Base-by-base conservation (phyloP, 2,329 filamentous ascomycete species). In the Immersiporthe knoxdaviesiana region DNA sequence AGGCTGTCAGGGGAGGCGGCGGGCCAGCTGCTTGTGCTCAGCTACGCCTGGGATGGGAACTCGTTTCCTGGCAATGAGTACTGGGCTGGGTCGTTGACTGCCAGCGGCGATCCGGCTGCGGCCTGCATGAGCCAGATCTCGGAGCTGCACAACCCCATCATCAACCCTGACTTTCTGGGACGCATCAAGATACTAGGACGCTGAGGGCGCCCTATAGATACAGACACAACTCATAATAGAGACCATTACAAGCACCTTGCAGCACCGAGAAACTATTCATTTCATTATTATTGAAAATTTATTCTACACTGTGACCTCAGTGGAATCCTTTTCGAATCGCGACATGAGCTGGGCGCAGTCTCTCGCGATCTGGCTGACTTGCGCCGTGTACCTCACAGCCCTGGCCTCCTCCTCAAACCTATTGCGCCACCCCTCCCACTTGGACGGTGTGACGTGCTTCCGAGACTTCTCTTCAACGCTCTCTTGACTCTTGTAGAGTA, bases 21-120 rank as follows among this genome's bases (percentile, higher is more conserved):
- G 12, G 35, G 69, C 12, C 72, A 75, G 37, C 70, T 79, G 0
- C 76, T 78, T 1, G 76, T 78, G 4, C 14, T 79, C 24, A 75
- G 73, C 50, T 79, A 78, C 32, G 76, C 77, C 0, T 79, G 77
- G 77, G 77, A 79, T 39, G 75, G 73, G 2, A 79, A 79, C 27
- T 50, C 76, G 0, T 78, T 76, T 58, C 77, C 77, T 0, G 77
- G 77, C 0, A 79, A 79, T 63, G 77, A 78, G 61, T 79, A 77
- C 56, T 79, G 77, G 77, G 14, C 44, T 1, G 74, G 72, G 0
- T 32, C 3, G 2, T 71, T 77, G 3, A 0, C 27, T 0, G 76
- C 65, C 2, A 74, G 75, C 32, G 77, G 77, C 3, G 77, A 78
- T 62, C 77, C 77, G 8, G 77, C 77, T 1, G 76, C 77, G 6